Percentiles rank a stretch among this genome's conserved stretches.
These are phyloP conservation scores for Dendrobium officinale DNA, from an alignment of 106 monocot genomes.

Conservation along the genomic window DNA sequence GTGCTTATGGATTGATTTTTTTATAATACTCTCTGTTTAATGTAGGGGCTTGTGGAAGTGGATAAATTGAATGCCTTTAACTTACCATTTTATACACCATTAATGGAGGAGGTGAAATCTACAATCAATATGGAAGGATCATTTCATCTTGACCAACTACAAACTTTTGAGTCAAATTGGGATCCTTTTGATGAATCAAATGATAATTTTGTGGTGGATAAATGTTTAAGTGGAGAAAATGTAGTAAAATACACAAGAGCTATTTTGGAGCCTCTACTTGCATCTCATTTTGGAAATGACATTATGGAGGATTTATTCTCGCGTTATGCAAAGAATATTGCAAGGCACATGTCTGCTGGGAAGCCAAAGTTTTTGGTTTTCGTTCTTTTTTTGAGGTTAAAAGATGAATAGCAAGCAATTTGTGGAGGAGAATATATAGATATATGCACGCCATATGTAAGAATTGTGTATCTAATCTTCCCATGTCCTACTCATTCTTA, in stretches of 20 bases:
- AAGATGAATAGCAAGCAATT: not conserved
- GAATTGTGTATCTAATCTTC: too few relatives aligned
- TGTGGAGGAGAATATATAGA: too few relatives aligned
- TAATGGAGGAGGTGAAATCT: conserved; percentile 27
- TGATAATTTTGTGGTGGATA: conserved; percentile 13
- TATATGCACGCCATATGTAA: too few relatives aligned
- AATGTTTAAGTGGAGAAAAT: conserved; percentile 14
- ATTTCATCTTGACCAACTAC: conserved; percentile 9
- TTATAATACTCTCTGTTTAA: not conserved
- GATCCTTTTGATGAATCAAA: conserved; percentile 26
- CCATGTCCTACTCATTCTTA: too few relatives aligned
- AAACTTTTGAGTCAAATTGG: conserved; percentile 19
- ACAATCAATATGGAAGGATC: conserved; percentile 4
- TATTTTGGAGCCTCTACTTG: conserved; percentile 30
- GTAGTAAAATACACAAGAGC: conserved; percentile 27
- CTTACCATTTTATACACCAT: conserved; percentile 28
- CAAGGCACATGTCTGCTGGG: conserved; percentile 9
- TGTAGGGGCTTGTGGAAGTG: conserved; percentile 25
- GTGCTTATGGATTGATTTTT: not conserved
- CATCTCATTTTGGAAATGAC: conserved; percentile 28
- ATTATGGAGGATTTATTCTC: conserved; percentile 37
- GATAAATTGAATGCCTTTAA: conserved; percentile 28
- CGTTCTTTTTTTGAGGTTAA: conserved; percentile 8
- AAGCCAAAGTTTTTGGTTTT: conserved; percentile 18
- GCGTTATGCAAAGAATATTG: conserved; percentile 18